Evolutionary conservation across 306 rosid species (phyloP).

Genomic region (Spatholobus suberectus): DNA sequence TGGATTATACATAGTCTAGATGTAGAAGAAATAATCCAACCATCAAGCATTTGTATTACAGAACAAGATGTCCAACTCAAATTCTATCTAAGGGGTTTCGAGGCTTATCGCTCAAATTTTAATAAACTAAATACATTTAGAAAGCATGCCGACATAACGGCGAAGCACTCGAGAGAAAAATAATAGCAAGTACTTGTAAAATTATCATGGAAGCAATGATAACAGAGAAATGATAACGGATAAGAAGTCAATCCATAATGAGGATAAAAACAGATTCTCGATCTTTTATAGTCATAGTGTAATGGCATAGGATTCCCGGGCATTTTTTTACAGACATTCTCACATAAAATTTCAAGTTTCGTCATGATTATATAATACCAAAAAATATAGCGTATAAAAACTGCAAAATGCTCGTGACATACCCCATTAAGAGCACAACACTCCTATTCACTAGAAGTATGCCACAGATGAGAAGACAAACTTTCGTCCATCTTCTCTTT

Average conservation of each 20-base stretch:
- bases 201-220: slow-evolving; percentile 70
- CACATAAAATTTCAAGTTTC: slow-evolving; percentile 43
- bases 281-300: slow-evolving; percentile 44
- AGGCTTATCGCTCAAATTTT: background rate
- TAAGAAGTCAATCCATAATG: slow-evolving; percentile 71
- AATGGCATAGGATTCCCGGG: slow-evolving; percentile 70
- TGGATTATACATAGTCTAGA: background rate
- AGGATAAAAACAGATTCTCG: slow-evolving; percentile 54
- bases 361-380: slow-evolving; percentile 59
- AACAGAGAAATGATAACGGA: slow-evolving; percentile 48
- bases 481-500: slow-evolving; percentile 52
- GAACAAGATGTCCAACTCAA: background rate
- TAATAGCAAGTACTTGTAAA: slow-evolving; percentile 49
- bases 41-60: background rate
- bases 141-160: slow-evolving; percentile 53
- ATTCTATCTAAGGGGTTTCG: background rate
- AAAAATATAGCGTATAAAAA: slow-evolving; percentile 36
- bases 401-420: slow-evolving; percentile 36
- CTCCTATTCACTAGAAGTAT: slow-evolving; percentile 43
- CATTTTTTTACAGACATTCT: slow-evolving; percentile 58
- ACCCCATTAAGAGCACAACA: slow-evolving; percentile 35
- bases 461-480: slow-evolving; percentile 63
- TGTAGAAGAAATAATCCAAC: background rate
- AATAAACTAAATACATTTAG: background rate
- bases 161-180: slow-evolving; percentile 48